Evolutionary conservation across 768 basidiomycete species (phyloP), one percentile per base, ranked within the genome.

Genomic region (Mycena albidolilacea): DNA sequence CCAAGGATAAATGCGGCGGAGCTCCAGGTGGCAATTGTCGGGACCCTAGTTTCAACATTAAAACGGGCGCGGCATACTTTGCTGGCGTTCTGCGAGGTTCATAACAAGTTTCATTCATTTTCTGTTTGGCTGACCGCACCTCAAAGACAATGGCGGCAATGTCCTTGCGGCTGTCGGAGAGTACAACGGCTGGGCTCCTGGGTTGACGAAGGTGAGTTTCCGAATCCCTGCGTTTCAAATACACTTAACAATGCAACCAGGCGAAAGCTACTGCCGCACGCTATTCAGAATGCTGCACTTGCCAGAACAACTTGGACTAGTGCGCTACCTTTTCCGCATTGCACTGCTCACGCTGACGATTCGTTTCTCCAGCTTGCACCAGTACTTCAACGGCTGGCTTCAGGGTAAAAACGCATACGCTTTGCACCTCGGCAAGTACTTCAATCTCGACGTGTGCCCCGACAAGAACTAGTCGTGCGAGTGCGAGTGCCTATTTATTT

Each of bases 241-340:
- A 46, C 70, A 43, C 23, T 37, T 63, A 44, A 66, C 54, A 69
- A 58, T 46, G 41, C 59, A 43, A 54, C 6, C 68, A 92, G 91
- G 79, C 21, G 0, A 75, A 87, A 38, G 93, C 92, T 21, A 93
- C 90, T 65, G 88, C 89, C 70, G 91, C 91, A 55, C 87, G 84
- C 12, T 64, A 83, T 61, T 82, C 85, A 0, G 43, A 77, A 60
- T 93, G 93, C 84, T 93, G 92, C 81, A 82, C 80, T 57, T 92
- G 92, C 81, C 95, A 95, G 85, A 92, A 95, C 79, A 96, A 96
- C 84, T 85, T 95, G 60, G 95, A 96, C 83, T 97, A 97, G 93
- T 93, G 78, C 76, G 92, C 85, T 41, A 66, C 66, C 43, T 64
- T 64, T 66, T 9, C 43, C 48, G 61, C 17, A 38, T 23, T 41